These are phyloP conservation scores for Paecilomyces variotii DNA, from an alignment of 2,329 filamentous ascomycete genomes.

Conservation along the genomic window DNA sequence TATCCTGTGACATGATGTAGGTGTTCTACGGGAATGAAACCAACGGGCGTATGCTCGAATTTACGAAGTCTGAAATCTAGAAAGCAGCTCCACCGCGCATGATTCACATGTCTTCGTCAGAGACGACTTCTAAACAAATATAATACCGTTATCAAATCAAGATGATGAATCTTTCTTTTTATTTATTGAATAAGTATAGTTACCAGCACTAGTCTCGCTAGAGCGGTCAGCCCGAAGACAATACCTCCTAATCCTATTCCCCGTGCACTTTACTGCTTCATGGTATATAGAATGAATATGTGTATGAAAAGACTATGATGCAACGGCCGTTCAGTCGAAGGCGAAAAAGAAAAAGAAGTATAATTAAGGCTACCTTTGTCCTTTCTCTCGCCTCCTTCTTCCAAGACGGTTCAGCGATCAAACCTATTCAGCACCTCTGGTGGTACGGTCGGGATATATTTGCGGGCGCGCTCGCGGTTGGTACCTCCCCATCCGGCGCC, in stretches of 20 bases:
- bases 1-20: no score
- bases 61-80: no score
- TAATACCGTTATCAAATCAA: not conserved
- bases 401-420: slow-evolving; percentile 44
- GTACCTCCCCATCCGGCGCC: slow-evolving; percentile 89
- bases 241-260: not conserved
- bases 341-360: not conserved
- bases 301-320: not conserved
- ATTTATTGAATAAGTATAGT: not conserved
- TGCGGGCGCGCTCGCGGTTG: slow-evolving; percentile 82
- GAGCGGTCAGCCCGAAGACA: not conserved
- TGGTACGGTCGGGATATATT: slow-evolving; percentile 92
- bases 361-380: not conserved
- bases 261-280: not conserved
- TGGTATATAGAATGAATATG: not conserved
- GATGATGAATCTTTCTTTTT: not conserved
- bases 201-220: not conserved
- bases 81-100: no score
- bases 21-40: no score
- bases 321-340: not conserved
- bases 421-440: slow-evolving; percentile 87
- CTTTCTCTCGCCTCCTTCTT: not conserved
- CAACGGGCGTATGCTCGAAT: no score
- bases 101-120: no score
- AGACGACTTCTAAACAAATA: no score